Base-by-base conservation (phyloP, 106 monocot species). In the Platanthera zijinensis region DNA sequence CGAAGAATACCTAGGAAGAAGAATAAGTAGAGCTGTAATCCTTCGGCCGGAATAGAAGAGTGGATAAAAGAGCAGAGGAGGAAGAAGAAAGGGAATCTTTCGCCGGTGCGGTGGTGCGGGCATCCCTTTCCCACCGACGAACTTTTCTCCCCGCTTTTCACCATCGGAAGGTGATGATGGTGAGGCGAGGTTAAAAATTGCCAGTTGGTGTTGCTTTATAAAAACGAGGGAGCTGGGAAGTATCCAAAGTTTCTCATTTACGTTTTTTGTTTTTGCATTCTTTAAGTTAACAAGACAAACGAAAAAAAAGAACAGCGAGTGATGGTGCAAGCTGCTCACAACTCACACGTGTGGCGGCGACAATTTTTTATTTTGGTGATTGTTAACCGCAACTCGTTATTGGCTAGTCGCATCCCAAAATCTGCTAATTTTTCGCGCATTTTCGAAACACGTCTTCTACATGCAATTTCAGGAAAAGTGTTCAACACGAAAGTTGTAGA, bases 61-160 rank as follows among this genome's bases (percentile, higher is more conserved):
- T 0, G 70, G 14, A 71, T 6, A 72, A 72, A 15, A 51, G 19
- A 19, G 8, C 1, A 7, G 5, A 22, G 72, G n/a, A 10, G 12
- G 22, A 50, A 17, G 72, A 50, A 50, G 51, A 72, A 51, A 72
- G 51, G 7, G 19, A 8, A 10, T 25, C 51, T 51, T 72, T 50
- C 51, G 46, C 46, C 11, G 47, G 50, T 51, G 10, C 21, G 21
- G 72, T 72, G 50, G 66, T 4, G 66, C 11, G 72, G 51, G 13
- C 48, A 3, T 13, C 72, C 51, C 22, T 72, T 72, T 66, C 9
- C 66, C 9, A 66, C 39, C 39, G 66, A 30, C 9, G 21, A 72
- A 21, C 22, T 51, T 72, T 72, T 72, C 72, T 51, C 18, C 25
- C 25, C 25, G 0, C 72, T 72, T 51, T 72, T 51, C 72, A 72